Conservation (phyloP, 805 yeast species). For the Saccharomyces jurei region DNA sequence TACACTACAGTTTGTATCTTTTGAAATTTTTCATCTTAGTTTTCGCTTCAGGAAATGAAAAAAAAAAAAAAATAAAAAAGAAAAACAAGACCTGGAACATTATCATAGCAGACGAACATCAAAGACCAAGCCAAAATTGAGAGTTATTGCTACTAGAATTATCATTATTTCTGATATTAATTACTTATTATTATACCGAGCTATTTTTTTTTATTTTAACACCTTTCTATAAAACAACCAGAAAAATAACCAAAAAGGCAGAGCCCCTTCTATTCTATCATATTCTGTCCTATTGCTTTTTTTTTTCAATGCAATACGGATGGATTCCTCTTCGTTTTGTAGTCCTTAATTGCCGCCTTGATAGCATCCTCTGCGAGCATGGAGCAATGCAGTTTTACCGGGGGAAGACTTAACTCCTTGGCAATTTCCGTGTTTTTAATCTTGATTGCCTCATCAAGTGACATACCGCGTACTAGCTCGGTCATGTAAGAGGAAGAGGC, state of each 20-base stretch:
- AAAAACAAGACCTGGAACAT: neutral
- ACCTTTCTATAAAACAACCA: neutral
- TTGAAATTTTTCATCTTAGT: neutral
- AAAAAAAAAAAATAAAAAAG: neutral
- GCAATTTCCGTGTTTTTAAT: slow-evolving; percentile 94
- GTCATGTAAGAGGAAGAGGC: slow-evolving; percentile 94
- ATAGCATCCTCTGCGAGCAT: slow-evolving; percentile 99
- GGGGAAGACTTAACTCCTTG: slow-evolving; percentile 88
- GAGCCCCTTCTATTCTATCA: neutral
- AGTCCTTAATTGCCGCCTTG: slow-evolving; percentile 93
- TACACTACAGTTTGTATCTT: neutral
- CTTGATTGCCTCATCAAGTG: slow-evolving; percentile 84
- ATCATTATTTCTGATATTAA: neutral
- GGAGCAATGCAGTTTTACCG: slow-evolving; percentile 94
- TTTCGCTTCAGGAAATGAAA: neutral
- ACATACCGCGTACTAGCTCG: slow-evolving; percentile 89
- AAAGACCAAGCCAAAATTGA: neutral
- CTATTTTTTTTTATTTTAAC: neutral
- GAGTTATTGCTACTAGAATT: neutral
- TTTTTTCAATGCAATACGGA: slow-evolving; percentile 2
- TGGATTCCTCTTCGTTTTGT: slow-evolving; percentile 64
- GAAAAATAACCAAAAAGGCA: neutral
- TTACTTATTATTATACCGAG: neutral
- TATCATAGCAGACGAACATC: neutral
- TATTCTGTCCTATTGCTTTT: neutral